Evolutionary conservation across 371 early-diverging fungal genomes (phyloP).

Genomic region (Mucor racemosus): DNA sequence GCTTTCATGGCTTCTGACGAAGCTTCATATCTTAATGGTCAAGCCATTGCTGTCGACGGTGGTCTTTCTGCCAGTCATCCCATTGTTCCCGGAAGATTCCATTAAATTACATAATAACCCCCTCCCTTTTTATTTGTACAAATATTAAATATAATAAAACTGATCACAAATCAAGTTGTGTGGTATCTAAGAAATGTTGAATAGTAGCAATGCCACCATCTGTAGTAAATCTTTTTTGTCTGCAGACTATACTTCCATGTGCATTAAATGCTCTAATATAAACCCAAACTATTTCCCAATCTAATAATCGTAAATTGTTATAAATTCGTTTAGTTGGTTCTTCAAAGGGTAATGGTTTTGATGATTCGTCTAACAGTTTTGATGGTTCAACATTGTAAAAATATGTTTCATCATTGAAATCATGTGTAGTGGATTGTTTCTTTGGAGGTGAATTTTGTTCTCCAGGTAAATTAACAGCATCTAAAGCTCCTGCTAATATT

Average conservation of each 20-base stretch:
- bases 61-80: conserved; percentile 58
- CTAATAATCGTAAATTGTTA: conserved; percentile 40
- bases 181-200: conserved; percentile 50
- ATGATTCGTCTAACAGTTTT: conserved; percentile 8
- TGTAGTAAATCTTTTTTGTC: conserved; percentile 39
- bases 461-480: conserved; percentile 21
- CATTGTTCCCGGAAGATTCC: conserved; percentile 42
- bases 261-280: conserved; percentile 52
- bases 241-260: conserved; percentile 64
- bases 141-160: background rate
- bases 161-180: conserved; percentile 16
- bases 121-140: background rate
- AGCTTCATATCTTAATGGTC: conserved; percentile 63
- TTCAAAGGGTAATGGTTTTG: conserved; percentile 15
- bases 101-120: conserved; percentile 18
- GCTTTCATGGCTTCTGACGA: conserved; percentile 62
- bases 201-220: conserved; percentile 47
- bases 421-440: background rate
- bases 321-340: conserved; percentile 27
- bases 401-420: background rate
- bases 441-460: background rate
- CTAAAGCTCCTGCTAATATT: conserved; percentile 20
- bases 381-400: conserved; percentile 14
- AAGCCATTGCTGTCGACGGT: conserved; percentile 60
- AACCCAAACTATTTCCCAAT: conserved; percentile 57